These are phyloP conservation scores for Chalara sp. DNA, from an alignment of 2,329 filamentous ascomycete genomes.

Conservation along the genomic window DNA sequence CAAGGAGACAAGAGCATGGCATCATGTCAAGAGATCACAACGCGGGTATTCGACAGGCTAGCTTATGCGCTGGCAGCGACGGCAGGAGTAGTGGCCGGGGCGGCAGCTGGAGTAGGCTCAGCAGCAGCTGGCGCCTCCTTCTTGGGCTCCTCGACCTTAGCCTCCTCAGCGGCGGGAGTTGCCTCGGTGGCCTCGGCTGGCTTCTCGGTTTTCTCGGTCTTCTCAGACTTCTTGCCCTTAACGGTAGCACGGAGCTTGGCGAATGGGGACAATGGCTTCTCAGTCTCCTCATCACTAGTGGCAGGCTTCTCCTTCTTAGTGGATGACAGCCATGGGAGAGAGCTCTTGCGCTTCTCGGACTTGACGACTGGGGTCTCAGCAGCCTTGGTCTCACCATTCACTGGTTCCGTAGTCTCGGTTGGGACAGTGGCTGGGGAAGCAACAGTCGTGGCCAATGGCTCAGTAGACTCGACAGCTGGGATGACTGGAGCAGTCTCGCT, in stretches of 20 bases:
- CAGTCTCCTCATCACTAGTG: conserved; percentile 33
- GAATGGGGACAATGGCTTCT: conserved; percentile 28
- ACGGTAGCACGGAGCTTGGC: conserved; percentile 29
- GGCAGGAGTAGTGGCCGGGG: conserved; percentile 22
- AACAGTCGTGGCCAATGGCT: conserved; percentile 23
- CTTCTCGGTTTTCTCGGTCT: conserved; percentile 36
- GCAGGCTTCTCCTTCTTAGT: conserved; percentile 47
- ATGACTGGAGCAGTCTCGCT: conserved; percentile 28
- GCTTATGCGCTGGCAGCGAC: conserved; percentile 27
- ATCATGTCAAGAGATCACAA: conserved; percentile 15
- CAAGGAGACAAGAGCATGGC: conserved; percentile 19
- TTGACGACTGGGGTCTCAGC: conserved; percentile 31
- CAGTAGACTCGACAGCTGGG: conserved; percentile 24
- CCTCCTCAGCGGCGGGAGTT: conserved; percentile 17
- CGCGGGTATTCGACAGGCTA: background rate
- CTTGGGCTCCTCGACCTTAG: no score
- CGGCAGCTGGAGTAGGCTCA: conserved; percentile 17
- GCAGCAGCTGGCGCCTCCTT: conserved; percentile 17
- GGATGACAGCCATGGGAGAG: conserved; percentile 48
- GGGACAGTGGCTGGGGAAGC: conserved; percentile 23
- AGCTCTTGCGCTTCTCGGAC: conserved; percentile 54
- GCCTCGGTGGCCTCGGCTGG: conserved; percentile 24
- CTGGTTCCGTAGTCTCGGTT: conserved; percentile 25
- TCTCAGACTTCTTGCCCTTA: conserved; percentile 35
- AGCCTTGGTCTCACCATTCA: conserved; percentile 33